These are phyloP conservation scores for Uronychia binucleata DNA, from an alignment of 73 alveolate genomes.

Conservation along the genomic window DNA sequence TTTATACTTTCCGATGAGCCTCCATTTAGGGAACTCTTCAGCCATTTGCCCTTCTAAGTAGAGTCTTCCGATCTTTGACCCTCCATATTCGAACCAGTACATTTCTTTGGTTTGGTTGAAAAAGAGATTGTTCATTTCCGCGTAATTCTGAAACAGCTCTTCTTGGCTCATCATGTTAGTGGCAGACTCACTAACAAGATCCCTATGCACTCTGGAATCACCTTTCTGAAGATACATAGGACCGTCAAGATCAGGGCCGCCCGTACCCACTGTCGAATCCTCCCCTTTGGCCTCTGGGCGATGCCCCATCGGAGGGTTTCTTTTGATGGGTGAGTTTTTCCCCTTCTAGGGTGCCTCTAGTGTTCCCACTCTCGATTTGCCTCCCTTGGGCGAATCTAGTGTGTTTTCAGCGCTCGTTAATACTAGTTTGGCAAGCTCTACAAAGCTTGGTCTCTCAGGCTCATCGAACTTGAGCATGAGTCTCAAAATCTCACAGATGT, in stretches of 20 bases:
- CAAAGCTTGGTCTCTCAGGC: conserved; percentile 91
- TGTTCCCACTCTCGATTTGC: conserved; percentile 22
- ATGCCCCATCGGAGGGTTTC: too few species aligned
- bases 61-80: conserved; percentile 86
- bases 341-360: conserved; percentile 18
- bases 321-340: conserved; percentile 28
- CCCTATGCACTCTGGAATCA: conserved; percentile 29
- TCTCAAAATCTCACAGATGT: conserved; percentile 70
- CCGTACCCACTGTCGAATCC: conserved; percentile 31
- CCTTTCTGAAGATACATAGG: conserved; percentile 13
- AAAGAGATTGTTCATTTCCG: conserved; percentile 55
- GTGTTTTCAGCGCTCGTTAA: conserved; percentile 61
- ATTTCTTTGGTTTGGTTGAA: conserved; percentile 35
- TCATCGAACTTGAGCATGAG: conserved; percentile 93
- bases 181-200: conserved; percentile 22
- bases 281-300: conserved; percentile 27
- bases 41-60: conserved; percentile 29
- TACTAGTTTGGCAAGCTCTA: conserved; percentile 80
- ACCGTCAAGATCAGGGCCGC: conserved; percentile 9
- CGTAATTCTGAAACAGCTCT: conserved; percentile 49
- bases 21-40: conserved; percentile 26
- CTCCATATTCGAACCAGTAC: conserved; percentile 97
- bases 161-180: conserved; percentile 30
- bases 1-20: conserved; percentile 82
- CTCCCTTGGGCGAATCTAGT: conserved; percentile 29